phyloP scores from a whole-genome alignment of 805 yeast genomes.

The Yarrowia keelungensis region DNA sequence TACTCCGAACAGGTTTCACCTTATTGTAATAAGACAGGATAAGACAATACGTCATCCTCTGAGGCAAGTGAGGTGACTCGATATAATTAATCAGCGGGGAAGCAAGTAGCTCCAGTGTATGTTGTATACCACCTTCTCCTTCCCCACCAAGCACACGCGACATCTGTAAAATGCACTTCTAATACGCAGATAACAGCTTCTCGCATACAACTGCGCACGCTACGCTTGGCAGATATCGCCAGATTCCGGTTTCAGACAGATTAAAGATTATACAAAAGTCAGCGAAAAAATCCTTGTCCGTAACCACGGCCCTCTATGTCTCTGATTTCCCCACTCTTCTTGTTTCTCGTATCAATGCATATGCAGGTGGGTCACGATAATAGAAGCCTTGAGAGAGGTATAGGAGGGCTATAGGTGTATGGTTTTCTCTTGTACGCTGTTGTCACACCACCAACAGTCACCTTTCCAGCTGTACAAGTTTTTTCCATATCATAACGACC shows the following conservation, averaged over 20 bases:
- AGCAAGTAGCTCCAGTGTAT: too few species aligned
- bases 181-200: background rate
- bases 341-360: slow-evolving; percentile 21
- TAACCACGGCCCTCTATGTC: background rate
- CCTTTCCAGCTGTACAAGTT: background rate
- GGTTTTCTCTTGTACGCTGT: background rate
- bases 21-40: slow-evolving; percentile 6
- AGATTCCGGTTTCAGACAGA: background rate
- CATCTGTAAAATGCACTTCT: background rate
- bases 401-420: background rate
- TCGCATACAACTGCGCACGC: background rate
- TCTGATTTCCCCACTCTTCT: slow-evolving; percentile 1
- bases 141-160: background rate
- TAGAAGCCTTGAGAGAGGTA: background rate
- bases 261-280: background rate
- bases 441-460: too few species aligned
- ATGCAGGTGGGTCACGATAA: slow-evolving; percentile 20
- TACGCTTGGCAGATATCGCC: background rate
- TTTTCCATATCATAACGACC: background rate
- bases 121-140: too few species aligned
- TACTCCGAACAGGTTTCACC: slow-evolving; percentile 6
- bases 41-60: background rate
- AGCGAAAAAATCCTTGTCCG: background rate
- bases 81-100: too few species aligned
- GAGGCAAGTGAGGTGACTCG: too few species aligned